Evolutionary conservation across 495 filamentous ascomycete genomes (phyloP).

Genomic region (Chaetomium cochliodes): DNA sequence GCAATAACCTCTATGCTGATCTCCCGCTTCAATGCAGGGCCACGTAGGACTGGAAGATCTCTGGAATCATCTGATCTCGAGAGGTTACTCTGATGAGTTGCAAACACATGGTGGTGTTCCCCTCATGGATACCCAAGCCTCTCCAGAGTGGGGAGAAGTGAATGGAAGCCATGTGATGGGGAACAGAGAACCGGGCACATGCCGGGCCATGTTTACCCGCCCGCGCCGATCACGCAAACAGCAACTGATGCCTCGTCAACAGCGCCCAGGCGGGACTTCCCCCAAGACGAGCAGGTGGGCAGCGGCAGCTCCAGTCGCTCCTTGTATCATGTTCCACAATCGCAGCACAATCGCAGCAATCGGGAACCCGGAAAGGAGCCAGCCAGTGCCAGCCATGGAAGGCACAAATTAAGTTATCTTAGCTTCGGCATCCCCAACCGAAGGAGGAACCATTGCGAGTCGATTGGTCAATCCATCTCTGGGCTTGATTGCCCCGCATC

Average conservation of each 20-base stretch:
- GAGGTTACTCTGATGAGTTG: too few relatives aligned
- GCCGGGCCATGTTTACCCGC: neutral
- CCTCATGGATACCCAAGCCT: too few relatives aligned
- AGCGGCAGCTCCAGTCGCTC: neutral
- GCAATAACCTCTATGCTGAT: too few relatives aligned
- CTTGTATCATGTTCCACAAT: neutral
- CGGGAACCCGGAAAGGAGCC: neutral
- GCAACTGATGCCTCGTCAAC: neutral
- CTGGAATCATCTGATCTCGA: too few relatives aligned
- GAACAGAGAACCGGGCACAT: too few relatives aligned
- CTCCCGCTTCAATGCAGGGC: too few relatives aligned
- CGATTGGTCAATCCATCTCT: neutral
- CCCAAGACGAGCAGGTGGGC: slow-evolving; percentile 14
- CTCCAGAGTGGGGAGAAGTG: too few relatives aligned
- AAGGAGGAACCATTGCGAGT: neutral
- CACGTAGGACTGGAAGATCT: too few relatives aligned
- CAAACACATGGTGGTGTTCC: too few relatives aligned
- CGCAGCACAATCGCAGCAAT: neutral
- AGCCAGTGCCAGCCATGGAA: slow-evolving; percentile 2
- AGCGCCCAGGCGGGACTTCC: slow-evolving; percentile 1
- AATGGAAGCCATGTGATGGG: too few relatives aligned
- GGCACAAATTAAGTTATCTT: slow-evolving; percentile 16
- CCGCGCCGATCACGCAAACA: neutral
- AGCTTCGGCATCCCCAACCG: slow-evolving; percentile 4
- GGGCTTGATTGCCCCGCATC: neutral